A percentile compares a stretch with the other conserved stretches of the same genome.
phyloP scores from a whole-genome alignment of 1,139 yeast species.

The Protomyces macrosporus region DNA sequence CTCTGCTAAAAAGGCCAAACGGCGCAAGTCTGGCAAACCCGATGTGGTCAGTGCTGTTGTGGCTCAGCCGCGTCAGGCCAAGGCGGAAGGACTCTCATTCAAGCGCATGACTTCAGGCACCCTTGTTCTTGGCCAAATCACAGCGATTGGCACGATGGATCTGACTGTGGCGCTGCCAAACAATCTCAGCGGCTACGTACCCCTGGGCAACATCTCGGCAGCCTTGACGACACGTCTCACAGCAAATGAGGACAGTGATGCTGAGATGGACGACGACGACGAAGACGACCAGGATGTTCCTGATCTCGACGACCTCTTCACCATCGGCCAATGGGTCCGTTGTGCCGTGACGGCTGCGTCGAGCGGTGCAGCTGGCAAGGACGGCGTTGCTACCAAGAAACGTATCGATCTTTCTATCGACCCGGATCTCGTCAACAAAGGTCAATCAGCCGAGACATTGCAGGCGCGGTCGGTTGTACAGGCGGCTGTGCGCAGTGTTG shows the following conservation, averaged over 20 bases:
- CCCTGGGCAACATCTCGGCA: conserved; percentile 69
- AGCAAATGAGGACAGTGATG: conserved; percentile 47
- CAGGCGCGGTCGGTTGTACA: conserved; percentile 61
- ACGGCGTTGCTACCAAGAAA: conserved; percentile 42
- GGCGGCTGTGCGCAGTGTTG: conserved; percentile 69
- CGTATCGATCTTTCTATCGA: conserved; percentile 70
- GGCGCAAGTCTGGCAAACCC: conserved; percentile 3
- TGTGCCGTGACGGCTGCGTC: conserved; percentile 51
- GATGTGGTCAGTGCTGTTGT: conserved; percentile 25
- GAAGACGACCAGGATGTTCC: conserved; percentile 48
- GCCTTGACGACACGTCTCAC: conserved; percentile 56
- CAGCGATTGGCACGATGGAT: conserved; percentile 56
- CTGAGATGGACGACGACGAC: conserved; percentile 39
- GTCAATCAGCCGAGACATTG: conserved; percentile 62
- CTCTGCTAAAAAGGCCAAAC: conserved; percentile 3
- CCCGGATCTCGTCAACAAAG: conserved; percentile 63
- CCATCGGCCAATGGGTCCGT: conserved; percentile 78
- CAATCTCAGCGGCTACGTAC: conserved; percentile 71
- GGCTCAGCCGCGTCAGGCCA: conserved; percentile 34
- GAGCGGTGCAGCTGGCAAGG: conserved; percentile 5
- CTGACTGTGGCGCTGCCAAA: conserved; percentile 73
- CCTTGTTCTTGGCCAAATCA: conserved; percentile 68
- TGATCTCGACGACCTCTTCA: conserved; percentile 51
- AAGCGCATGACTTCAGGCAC: conserved; percentile 52
- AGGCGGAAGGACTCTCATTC: conserved; percentile 58